Evolutionary conservation across 306 rosid species (phyloP).

Genomic region (Malus sieversii): DNA sequence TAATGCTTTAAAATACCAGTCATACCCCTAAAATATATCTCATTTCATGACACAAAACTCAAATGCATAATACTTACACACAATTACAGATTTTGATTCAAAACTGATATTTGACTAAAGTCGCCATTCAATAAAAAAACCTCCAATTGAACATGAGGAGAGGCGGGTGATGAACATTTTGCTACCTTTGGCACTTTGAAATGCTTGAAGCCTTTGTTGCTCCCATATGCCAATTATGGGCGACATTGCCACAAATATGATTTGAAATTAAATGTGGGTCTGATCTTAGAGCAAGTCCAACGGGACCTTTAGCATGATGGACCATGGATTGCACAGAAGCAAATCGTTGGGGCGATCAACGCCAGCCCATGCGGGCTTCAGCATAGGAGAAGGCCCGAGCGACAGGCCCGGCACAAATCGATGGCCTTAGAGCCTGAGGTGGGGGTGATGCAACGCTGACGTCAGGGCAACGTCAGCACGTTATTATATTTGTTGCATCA

Average conservation of each 20-base stretch:
- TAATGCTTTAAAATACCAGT: too few species aligned
- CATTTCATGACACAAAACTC: slow-evolving; percentile 4
- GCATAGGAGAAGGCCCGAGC: too few species aligned
- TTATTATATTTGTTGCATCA: too few species aligned
- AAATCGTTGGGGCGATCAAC: too few species aligned
- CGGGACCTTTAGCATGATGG: too few species aligned
- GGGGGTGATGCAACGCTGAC: too few species aligned
- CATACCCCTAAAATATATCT: too few species aligned
- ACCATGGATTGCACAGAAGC: too few species aligned
- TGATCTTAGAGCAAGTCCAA: neutral
- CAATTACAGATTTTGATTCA: slow-evolving; percentile 51
- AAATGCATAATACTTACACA: slow-evolving; percentile 17
- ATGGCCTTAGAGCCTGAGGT: too few species aligned
- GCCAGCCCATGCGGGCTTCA: too few species aligned
- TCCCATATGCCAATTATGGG: slow-evolving; percentile 98
- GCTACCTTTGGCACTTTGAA: slow-evolving; percentile 37
- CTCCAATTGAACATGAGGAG: slow-evolving; percentile 78
- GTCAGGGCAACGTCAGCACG: too few species aligned
- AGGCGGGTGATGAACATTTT: slow-evolving; percentile 61
- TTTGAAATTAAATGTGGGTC: neutral
- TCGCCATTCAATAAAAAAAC: slow-evolving; percentile 91
- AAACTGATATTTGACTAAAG: slow-evolving; percentile 74
- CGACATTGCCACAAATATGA: neutral
- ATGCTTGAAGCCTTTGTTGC: slow-evolving; percentile 42
- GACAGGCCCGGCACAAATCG: too few species aligned